Evolutionary conservation across 1,284 basidiomycete species (phyloP).

Genomic region (Chalciporus sp.): DNA sequence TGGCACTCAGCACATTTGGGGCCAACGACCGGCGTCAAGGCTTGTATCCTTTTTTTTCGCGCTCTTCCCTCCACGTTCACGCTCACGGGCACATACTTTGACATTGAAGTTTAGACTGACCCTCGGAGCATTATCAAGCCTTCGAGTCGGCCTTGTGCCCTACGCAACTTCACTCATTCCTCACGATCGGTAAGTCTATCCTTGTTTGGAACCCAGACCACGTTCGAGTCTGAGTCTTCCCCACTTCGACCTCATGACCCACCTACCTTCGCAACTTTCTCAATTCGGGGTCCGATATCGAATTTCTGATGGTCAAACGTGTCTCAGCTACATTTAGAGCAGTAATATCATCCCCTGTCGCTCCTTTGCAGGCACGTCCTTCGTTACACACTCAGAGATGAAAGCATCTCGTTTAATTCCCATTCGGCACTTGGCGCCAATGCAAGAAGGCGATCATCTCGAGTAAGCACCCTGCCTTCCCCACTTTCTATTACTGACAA

Average conservation of each 20-base stretch:
- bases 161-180: slow-evolving; percentile 11
- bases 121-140: neutral
- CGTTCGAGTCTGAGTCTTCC: slow-evolving; percentile 3
- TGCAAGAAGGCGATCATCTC: slow-evolving; percentile 39
- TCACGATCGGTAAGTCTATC: slow-evolving; percentile 29
- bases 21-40: slow-evolving; percentile 3
- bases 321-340: slow-evolving; percentile 14
- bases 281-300: slow-evolving; percentile 14
- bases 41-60: slow-evolving; percentile 2
- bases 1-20: slow-evolving; percentile 10
- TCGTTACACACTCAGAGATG: slow-evolving; percentile 25
- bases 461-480: slow-evolving; percentile 37
- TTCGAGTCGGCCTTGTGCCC: slow-evolving; percentile 1
- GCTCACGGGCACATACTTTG: slow-evolving; percentile 12
- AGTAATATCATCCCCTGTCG: slow-evolving; percentile 11
- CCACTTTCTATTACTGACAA: slow-evolving; percentile 10
- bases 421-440: slow-evolving; percentile 18
- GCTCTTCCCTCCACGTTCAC: slow-evolving; percentile 19
- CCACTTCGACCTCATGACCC: slow-evolving; percentile 3
- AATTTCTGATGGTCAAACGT: slow-evolving; percentile 18
- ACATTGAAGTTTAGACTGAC: slow-evolving; percentile 2
- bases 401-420: slow-evolving; percentile 29
- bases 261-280: neutral
- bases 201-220: neutral
- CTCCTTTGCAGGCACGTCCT: slow-evolving; percentile 11